A percentile compares a stretch with the other conserved stretches of the same genome.
These are phyloP conservation scores for Hypoxylon lienhwacheense DNA, from an alignment of 495 filamentous ascomycete species.

Conservation along the genomic window DNA sequence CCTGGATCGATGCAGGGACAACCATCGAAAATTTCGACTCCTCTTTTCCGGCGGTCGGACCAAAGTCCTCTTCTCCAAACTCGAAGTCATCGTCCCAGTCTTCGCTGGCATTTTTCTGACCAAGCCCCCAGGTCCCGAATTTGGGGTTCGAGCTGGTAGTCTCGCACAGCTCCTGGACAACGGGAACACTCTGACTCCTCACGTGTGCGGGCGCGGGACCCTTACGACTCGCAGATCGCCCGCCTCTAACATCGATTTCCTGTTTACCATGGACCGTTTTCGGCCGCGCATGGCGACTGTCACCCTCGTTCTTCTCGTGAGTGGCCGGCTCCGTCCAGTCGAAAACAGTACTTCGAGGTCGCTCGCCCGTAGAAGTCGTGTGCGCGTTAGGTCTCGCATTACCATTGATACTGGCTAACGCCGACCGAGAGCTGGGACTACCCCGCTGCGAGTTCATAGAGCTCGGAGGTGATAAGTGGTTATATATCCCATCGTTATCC, in stretches of 20 bases:
- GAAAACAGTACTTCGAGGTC: constrained; percentile 68
- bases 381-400: constrained; percentile 41
- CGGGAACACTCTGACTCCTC: constrained; percentile 94
- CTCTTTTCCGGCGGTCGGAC: constrained; percentile 43
- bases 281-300: constrained; percentile 66
- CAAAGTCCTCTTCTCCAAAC: constrained; percentile 58
- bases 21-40: constrained; percentile 62
- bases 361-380: constrained; percentile 44
- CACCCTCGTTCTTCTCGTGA: constrained; percentile 55
- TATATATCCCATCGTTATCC: constrained; percentile 55
- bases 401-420: constrained; percentile 47
- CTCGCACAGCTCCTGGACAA: constrained; percentile 65
- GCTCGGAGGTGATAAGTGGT: constrained; percentile 57
- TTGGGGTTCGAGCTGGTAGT: constrained; percentile 66
- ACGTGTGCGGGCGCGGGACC: constrained; percentile 77
- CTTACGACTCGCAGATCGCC: constrained; percentile 72
- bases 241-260: constrained; percentile 68
- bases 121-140: constrained; percentile 86
- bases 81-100: constrained; percentile 89
- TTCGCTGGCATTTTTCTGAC: constrained; percentile 79
- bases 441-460: constrained; percentile 50
- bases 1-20: constrained; percentile 79
- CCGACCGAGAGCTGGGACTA: constrained; percentile 49
- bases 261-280: constrained; percentile 93
- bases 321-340: constrained; percentile 80